A percentile compares a stretch with the other conserved stretches of the same genome.
phyloP scores from a whole-genome alignment of 208 protist species.

The Entamoeba dispar region DNA sequence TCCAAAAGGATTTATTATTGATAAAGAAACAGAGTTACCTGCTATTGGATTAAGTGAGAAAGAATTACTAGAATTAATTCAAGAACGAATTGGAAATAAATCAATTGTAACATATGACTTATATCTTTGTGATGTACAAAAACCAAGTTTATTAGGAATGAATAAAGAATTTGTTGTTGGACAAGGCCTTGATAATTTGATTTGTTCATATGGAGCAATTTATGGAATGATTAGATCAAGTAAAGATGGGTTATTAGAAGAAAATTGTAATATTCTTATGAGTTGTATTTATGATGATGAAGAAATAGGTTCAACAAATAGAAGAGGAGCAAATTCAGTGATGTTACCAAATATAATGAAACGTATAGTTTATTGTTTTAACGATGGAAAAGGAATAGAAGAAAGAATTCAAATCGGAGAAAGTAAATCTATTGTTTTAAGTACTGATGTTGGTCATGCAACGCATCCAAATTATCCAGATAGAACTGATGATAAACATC shows the following conservation, averaged over 20 bases:
- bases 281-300: slow-evolving; percentile 1
- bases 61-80: background rate
- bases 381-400: background rate
- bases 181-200: background rate
- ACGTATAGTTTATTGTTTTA: background rate
- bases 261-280: background rate
- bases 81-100: background rate
- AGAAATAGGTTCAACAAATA: slow-evolving; percentile 4
- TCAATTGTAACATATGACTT: background rate
- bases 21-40: background rate
- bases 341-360: background rate
- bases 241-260: background rate
- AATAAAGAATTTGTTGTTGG: background rate
- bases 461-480: background rate
- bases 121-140: background rate
- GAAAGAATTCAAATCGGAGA: background rate
- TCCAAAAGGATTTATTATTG: background rate
- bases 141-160: background rate
- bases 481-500: background rate
- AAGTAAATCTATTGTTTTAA: background rate
- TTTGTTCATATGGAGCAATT: background rate
- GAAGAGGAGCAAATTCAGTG: background rate
- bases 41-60: background rate
- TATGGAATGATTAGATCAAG: background rate
- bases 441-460: background rate